Conservation (phyloP, 805 yeast genomes). For the Starmerella bacillaris region DNA sequence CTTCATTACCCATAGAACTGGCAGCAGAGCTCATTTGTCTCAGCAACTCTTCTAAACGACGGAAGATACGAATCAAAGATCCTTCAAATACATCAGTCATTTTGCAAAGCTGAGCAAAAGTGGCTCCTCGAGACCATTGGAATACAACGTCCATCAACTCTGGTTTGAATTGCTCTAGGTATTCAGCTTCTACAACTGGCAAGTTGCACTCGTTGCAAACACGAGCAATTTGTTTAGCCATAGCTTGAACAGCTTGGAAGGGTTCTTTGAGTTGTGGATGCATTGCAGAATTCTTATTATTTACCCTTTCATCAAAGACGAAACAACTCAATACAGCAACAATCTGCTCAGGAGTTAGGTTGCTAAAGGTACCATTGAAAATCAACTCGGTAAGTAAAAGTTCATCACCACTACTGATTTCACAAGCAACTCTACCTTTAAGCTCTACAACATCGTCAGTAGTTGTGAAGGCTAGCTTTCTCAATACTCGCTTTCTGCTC, state of each 20-base stretch:
- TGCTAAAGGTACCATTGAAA: constrained; percentile 88
- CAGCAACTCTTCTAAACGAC: constrained; percentile 81
- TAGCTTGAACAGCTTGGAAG: constrained; percentile 65
- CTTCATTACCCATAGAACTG: constrained; percentile 80
- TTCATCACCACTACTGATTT: constrained; percentile 64
- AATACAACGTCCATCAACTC: constrained; percentile 93
- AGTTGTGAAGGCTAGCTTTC: constrained; percentile 80
- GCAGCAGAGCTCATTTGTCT: constrained; percentile 85
- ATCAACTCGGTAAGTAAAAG: constrained; percentile 83
- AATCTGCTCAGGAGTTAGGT: constrained; percentile 70
- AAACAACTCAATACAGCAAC: constrained; percentile 86
- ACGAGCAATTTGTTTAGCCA: constrained; percentile 82
- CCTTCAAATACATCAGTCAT: constrained; percentile 99
- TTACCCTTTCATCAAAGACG: constrained; percentile 91
- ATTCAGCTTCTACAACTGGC: constrained; percentile 79
- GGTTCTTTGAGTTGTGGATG: constrained; percentile 89
- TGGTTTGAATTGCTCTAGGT: constrained; percentile 76
- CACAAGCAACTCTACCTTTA: constrained; percentile 80
- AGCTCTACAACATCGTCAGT: constrained; percentile 78
- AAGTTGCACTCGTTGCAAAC: constrained; percentile 76
- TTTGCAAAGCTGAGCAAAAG: constrained; percentile 91
- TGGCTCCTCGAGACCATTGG: constrained; percentile 93
- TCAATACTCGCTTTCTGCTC: constrained; percentile 78
- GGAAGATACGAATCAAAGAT: constrained; percentile 80
- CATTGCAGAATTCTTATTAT: constrained; percentile 54